phyloP scores from a whole-genome alignment of 1,284 basidiomycete genomes.

The Phenoliferia sp. region DNA sequence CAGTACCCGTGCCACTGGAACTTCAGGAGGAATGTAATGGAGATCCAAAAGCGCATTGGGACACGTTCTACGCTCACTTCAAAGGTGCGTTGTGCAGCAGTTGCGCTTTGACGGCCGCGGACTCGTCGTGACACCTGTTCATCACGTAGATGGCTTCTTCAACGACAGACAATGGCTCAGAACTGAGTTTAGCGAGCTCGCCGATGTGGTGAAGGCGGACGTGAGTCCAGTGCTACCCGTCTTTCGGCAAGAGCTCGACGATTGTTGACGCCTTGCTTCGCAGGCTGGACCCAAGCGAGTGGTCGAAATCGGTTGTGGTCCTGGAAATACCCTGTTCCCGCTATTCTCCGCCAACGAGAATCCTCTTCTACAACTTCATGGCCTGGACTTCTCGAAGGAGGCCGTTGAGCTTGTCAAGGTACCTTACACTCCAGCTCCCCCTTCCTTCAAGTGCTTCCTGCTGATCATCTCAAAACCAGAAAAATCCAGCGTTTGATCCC shows the following conservation, averaged over 20 bases:
- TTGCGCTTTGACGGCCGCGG: too few relatives aligned
- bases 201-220: constrained; percentile 61
- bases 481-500: constrained; percentile 63
- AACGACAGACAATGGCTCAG: constrained; percentile 89
- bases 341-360: constrained; percentile 73
- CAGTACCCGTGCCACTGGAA: constrained; percentile 27
- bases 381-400: constrained; percentile 86
- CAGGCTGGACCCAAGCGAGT: constrained; percentile 72
- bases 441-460: neutral
- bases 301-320: constrained; percentile 57
- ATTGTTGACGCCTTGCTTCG: neutral
- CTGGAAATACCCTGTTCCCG: constrained; percentile 92
- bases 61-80: constrained; percentile 82
- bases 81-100: constrained; percentile 40
- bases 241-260: neutral
- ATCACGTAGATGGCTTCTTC: constrained; percentile 66
- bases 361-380: constrained; percentile 63
- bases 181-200: constrained; percentile 83
- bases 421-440: neutral
- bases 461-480: constrained; percentile 41
- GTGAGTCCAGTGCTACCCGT: constrained; percentile 45
- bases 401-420: constrained; percentile 90
- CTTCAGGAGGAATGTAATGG: constrained; percentile 58
- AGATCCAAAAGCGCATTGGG: constrained; percentile 72
- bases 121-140: neutral